Evolutionary conservation across 2,329 filamentous ascomycete genomes (phyloP).

Genomic region (Dactylellina haptotyla): DNA sequence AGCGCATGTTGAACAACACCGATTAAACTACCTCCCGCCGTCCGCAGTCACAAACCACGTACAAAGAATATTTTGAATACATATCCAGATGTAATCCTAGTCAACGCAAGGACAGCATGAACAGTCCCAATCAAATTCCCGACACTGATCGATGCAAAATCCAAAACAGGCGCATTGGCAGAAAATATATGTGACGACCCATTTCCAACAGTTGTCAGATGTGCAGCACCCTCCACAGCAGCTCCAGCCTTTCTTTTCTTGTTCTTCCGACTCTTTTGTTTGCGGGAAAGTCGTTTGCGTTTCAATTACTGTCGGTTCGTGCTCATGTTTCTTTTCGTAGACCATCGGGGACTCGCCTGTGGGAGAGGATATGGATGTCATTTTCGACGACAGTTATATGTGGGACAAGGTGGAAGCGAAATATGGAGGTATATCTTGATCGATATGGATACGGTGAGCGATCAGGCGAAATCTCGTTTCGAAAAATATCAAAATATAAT

Average conservation of each 20-base stretch:
- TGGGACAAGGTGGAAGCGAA: too few species aligned
- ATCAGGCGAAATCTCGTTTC: not conserved
- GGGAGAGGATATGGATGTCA: slow-evolving; percentile 26
- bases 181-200: slow-evolving; percentile 28
- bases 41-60: not conserved
- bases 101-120: not conserved
- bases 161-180: slow-evolving; percentile 29
- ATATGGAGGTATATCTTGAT: not conserved
- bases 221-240: slow-evolving; percentile 2
- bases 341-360: slow-evolving; percentile 20
- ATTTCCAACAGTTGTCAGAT: slow-evolving; percentile 25
- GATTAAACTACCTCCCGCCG: not conserved
- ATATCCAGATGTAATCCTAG: not conserved
- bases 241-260: slow-evolving; percentile 6
- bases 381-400: too few species aligned
- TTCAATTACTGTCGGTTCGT: slow-evolving; percentile 33
- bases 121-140: slow-evolving; percentile 30
- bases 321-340: slow-evolving; percentile 35
- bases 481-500: not conserved
- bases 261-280: not conserved
- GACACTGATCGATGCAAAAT: slow-evolving; percentile 22
- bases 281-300: slow-evolving; percentile 28
- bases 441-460: not conserved
- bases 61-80: too few species aligned
- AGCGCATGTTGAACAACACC: too few species aligned